phyloP scores from a whole-genome alignment of 2,329 filamentous ascomycete genomes.

The Setomelanomma holmii region DNA sequence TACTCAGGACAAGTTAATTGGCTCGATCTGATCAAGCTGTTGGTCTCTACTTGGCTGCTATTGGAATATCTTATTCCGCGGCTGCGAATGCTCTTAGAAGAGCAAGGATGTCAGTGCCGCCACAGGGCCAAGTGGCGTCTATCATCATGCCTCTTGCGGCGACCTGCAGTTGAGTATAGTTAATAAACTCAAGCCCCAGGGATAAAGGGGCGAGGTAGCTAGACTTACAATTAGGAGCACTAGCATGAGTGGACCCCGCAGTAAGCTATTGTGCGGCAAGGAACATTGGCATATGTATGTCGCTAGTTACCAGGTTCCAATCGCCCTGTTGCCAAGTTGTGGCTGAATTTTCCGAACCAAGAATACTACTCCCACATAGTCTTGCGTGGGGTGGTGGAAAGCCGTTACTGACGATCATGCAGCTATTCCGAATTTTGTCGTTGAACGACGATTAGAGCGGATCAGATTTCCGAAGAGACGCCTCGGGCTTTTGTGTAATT shows the following conservation, averaged over 20 bases:
- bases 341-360: background rate
- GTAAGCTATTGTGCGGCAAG: too few relatives aligned
- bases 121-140: background rate
- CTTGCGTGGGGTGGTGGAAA: background rate
- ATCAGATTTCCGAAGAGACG: too few relatives aligned
- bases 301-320: too few relatives aligned
- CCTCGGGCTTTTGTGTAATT: background rate
- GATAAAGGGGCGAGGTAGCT: background rate
- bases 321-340: background rate
- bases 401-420: background rate
- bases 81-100: background rate
- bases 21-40: background rate
- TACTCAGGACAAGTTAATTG: background rate
- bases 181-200: background rate
- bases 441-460: too few relatives aligned
- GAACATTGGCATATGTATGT: too few relatives aligned
- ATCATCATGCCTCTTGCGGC: background rate
- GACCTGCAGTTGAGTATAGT: background rate
- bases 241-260: background rate
- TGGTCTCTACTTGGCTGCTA: background rate
- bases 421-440: background rate
- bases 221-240: background rate
- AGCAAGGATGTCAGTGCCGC: background rate
- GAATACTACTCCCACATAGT: background rate
- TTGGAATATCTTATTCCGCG: background rate